These are phyloP conservation scores for Chalciporus sphaerocephalus DNA, from an alignment of 768 basidiomycete species.

Conservation along the genomic window DNA sequence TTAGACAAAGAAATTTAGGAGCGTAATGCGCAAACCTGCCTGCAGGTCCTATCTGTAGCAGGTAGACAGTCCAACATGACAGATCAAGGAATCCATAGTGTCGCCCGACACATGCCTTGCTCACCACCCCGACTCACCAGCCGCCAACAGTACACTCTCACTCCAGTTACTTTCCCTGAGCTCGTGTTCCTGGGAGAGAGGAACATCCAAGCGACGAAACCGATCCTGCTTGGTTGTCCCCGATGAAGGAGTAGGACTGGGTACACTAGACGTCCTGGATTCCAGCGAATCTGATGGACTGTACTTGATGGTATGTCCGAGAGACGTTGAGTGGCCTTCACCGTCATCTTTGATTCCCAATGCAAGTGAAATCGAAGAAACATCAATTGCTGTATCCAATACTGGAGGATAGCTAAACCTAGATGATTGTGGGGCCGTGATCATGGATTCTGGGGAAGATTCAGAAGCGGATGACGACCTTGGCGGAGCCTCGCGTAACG, in stretches of 20 bases:
- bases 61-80: conserved; percentile 16
- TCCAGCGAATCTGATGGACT: conserved; percentile 15
- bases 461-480: conserved; percentile 29
- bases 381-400: conserved; percentile 59
- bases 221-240: conserved; percentile 18
- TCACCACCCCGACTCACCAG: conserved; percentile 44
- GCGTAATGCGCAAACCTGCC: conserved; percentile 27
- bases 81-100: conserved; percentile 8
- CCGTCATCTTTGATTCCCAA: conserved; percentile 28
- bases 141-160: conserved; percentile 67
- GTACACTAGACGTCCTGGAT: conserved; percentile 10
- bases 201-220: conserved; percentile 26
- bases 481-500: conserved; percentile 17
- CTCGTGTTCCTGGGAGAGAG: conserved; percentile 37
- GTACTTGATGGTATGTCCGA: conserved; percentile 10
- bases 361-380: conserved; percentile 43
- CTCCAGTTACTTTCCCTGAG: conserved; percentile 63
- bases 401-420: conserved; percentile 49
- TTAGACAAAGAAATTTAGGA: conserved; percentile 15
- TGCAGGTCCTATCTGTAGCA: conserved; percentile 28
- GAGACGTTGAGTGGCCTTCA: conserved; percentile 17
- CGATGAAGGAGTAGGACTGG: conserved; percentile 17
- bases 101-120: conserved; percentile 2
- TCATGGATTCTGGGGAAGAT: conserved; percentile 41
- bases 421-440: conserved; percentile 55